Evolutionary conservation across 2,329 filamentous ascomycete genomes (phyloP).

Genomic region (Ophiostoma piceae): DNA sequence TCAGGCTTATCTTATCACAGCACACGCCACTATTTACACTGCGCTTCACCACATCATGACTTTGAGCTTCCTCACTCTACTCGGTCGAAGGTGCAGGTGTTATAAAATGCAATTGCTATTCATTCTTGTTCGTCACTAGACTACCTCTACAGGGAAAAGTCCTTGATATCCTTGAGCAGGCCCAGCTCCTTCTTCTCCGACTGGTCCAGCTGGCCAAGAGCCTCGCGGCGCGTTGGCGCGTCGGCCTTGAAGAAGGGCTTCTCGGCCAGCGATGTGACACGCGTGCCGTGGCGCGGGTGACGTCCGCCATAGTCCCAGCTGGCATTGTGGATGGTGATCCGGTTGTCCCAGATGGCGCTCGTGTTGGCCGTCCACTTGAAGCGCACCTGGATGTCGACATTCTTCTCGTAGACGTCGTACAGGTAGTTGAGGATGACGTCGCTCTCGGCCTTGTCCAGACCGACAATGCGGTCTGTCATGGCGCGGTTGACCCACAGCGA

Average conservation of each 20-base stretch:
- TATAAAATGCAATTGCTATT: background rate
- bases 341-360: constrained; percentile 66
- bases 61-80: background rate
- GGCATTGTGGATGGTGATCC: constrained; percentile 68
- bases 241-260: constrained; percentile 61
- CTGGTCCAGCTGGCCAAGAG: constrained; percentile 57
- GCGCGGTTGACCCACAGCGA: constrained; percentile 65
- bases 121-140: background rate
- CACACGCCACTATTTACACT: background rate
- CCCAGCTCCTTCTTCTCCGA: constrained; percentile 39
- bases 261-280: constrained; percentile 66
- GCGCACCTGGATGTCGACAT: constrained; percentile 65
- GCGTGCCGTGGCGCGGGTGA: constrained; percentile 64
- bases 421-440: constrained; percentile 63
- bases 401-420: constrained; percentile 63
- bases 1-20: background rate
- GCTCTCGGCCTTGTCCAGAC: constrained; percentile 63
- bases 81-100: too few species aligned
- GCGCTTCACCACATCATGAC: background rate
- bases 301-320: constrained; percentile 67
- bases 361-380: constrained; percentile 66
- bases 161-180: constrained; percentile 24
- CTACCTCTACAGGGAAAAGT: constrained; percentile 23
- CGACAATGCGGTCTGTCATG: constrained; percentile 64
- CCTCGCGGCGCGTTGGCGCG: constrained; percentile 62